Conservation (phyloP, 176 grass and related monocot genomes). For the sorghum (Sorghum bicolor) region Sorghum_bicolor_NCBIv3 NC_012872.2:52489001-52489500, state of each 20-base stretch:
- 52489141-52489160: no score
- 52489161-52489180: conserved; percentile 2
- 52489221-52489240: not conserved
- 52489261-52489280: no score
- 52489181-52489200: not conserved
- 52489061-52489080: not conserved
- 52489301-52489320: no score
- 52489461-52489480: no score
- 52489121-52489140: not conserved
- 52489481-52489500: not conserved
- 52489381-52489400: not conserved
- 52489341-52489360: no score
- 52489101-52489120: not conserved
- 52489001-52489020: not conserved
- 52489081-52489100: not conserved
- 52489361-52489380: no score
- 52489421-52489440: no score
- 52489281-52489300: not conserved
- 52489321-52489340: no score
- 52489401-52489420: not conserved
- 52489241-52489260: not conserved
- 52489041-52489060: not conserved
- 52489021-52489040: not conserved
- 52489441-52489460: no score
- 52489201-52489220: not conserved